Evolutionary conservation across 495 filamentous ascomycete genomes (phyloP), one percentile per base, ranked within the genome.

Genomic region (Lasiosphaeria hispida): DNA sequence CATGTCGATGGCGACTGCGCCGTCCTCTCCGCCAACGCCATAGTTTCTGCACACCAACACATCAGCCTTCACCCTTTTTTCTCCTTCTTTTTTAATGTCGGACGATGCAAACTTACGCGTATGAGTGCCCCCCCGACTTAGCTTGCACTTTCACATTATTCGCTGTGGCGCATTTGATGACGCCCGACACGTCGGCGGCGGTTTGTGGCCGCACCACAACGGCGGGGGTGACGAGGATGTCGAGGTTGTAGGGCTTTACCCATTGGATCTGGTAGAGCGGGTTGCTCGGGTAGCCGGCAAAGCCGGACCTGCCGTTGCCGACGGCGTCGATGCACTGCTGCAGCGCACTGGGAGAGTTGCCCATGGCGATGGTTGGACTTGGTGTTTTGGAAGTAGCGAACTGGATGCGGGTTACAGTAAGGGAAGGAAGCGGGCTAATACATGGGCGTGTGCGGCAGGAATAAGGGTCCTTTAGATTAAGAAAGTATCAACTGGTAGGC

Each of bases 41-140:
- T 67, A 71, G 49, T 73, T 72, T 48, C 70, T 73, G 39, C 1
- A 13, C 4, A 1, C 8, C 9, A 35, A 7, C 4, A 2, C 36
- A 34, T 30, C 23, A 30, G 23, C 23, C 5, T 5, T 30, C 23
- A 30, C 23, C 5, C 23, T 5, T 5, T 30, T 30, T 30, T 30
- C 23, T n/a, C n/a, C n/a, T n/a, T n/a, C 23, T 5, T 5, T 30
- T 30, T 30, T 30, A 2, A 30, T 5, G 23, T 30, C 5, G 23
- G 47, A n/a, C 4, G 8, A 35, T 7, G 17, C 7, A 51, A 23
- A 53, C 76, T 56, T 59, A 79, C 76, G 68, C 76, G 71, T 87
- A 91, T 11, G 85, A 89, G 65, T 92, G 90, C 1, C 90, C 90
- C 11, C 89, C 89, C 39, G 82, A 83, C 61, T 79, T 83, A 9